phyloP scores from a whole-genome alignment of 2,329 filamentous ascomycete species.

The Neocucurbitaria cava region DNA sequence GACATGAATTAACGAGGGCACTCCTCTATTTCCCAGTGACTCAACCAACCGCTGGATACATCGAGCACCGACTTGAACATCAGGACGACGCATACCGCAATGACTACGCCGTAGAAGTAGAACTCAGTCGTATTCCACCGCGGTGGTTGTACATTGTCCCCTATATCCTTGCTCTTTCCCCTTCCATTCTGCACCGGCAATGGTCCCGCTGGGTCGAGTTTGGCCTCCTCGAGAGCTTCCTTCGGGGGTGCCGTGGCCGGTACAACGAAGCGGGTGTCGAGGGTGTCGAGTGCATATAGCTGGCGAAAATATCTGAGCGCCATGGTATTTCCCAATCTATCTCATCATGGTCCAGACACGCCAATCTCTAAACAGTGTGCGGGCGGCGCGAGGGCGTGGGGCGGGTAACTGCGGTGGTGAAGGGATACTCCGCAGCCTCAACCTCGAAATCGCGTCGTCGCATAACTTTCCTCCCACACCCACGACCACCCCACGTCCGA shows the following conservation, averaged over 20 bases:
- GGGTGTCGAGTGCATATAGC: slow-evolving; percentile 70
- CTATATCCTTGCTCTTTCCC: slow-evolving; percentile 24
- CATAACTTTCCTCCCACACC: slow-evolving; percentile 37
- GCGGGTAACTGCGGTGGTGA: slow-evolving; percentile 25
- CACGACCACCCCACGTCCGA: slow-evolving; percentile 28
- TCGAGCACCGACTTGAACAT: slow-evolving; percentile 93
- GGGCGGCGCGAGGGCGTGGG: slow-evolving; percentile 11
- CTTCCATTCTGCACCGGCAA: slow-evolving; percentile 31
- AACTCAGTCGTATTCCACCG: slow-evolving; percentile 91
- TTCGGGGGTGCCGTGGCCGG: slow-evolving; percentile 70
- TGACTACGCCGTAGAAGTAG: slow-evolving; percentile 76
- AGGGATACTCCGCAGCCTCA: slow-evolving; percentile 24
- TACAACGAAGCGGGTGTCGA: slow-evolving; percentile 75
- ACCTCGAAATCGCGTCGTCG: slow-evolving; percentile 36
- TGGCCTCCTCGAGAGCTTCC: slow-evolving; percentile 44
- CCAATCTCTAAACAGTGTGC: background rate
- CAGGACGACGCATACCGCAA: slow-evolving; percentile 71
- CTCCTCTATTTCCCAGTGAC: background rate
- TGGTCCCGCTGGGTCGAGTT: slow-evolving; percentile 42
- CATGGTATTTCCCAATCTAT: slow-evolving; percentile 36
- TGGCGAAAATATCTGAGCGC: slow-evolving; percentile 57
- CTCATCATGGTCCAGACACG: slow-evolving; percentile 22
- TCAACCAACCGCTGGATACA: slow-evolving; percentile 75
- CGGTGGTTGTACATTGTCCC: slow-evolving; percentile 64
- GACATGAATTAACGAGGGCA: slow-evolving; percentile 4